These are phyloP conservation scores for Skeletonema costatum DNA, from an alignment of 108 stramenopile species.

Conservation along the genomic window DNA sequence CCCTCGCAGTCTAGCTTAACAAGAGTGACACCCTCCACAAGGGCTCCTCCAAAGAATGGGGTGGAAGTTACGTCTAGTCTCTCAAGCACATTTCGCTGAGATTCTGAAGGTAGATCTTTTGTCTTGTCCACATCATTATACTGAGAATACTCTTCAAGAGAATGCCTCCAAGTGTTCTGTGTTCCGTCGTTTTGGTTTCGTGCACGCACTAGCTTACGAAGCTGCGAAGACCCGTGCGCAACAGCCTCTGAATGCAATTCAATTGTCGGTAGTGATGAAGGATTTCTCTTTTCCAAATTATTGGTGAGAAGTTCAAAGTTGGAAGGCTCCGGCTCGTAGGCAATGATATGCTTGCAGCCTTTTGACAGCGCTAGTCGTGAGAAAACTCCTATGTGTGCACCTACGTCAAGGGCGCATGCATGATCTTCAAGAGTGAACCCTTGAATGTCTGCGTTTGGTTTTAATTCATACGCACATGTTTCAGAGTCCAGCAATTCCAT, in stretches of 20 bases:
- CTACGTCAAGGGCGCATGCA: constrained; percentile 43
- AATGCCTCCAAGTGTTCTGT: constrained; percentile 55
- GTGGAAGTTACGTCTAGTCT: constrained; percentile 36
- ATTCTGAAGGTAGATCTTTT: constrained; percentile 38
- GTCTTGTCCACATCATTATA: constrained; percentile 42
- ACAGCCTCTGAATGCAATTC: constrained; percentile 44
- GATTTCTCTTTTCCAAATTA: constrained; percentile 34
- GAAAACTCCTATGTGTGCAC: constrained; percentile 61
- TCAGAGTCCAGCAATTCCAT: constrained; percentile 47
- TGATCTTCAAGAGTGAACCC: constrained; percentile 48
- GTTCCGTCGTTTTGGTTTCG: constrained; percentile 50
- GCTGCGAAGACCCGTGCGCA: constrained; percentile 19
- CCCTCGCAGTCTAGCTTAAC: constrained; percentile 66
- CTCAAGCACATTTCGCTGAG: constrained; percentile 39
- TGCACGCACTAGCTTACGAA: constrained; percentile 44
- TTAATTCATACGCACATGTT: constrained; percentile 36
- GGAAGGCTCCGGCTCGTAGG: constrained; percentile 56
- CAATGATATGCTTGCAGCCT: constrained; percentile 48
- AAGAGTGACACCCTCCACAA: constrained; percentile 51
- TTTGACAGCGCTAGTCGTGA: constrained; percentile 44
- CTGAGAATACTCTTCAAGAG: constrained; percentile 53
- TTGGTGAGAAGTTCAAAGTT: constrained; percentile 44
- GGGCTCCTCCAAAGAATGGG: constrained; percentile 48
- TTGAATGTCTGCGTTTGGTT: constrained; percentile 6
- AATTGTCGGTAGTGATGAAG: constrained; percentile 3